Conservation (phyloP, 352 stramenopile genomes). For the Globisporangium spinosum region DNA sequence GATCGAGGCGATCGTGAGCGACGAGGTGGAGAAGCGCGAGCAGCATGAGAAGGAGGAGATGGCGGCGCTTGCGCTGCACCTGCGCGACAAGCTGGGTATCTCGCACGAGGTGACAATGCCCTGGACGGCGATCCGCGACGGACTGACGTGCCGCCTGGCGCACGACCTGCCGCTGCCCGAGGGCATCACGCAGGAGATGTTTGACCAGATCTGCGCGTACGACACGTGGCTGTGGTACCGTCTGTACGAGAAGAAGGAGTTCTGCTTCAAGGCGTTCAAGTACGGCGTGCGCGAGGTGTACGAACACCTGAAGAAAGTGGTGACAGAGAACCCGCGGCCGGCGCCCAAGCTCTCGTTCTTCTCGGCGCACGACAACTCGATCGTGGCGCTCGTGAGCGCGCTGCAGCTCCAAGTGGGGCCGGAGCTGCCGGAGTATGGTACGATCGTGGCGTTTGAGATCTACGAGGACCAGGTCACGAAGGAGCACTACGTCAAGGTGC, state of each 20-base stretch:
- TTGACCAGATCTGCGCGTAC: conserved; percentile 53
- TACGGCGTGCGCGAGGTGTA: conserved; percentile 61
- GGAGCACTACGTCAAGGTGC: conserved; percentile 51
- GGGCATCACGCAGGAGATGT: conserved; percentile 59
- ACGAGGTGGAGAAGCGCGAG: conserved; percentile 39
- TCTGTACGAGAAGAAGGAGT: conserved; percentile 58
- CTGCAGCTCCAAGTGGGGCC: conserved; percentile 60
- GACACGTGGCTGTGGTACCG: conserved; percentile 82
- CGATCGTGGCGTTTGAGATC: conserved; percentile 64
- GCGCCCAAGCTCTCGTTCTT: conserved; percentile 69
- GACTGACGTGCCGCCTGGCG: conserved; percentile 57
- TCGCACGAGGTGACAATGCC: conserved; percentile 43
- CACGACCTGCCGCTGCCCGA: conserved; percentile 63
- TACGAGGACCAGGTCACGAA: conserved; percentile 46
- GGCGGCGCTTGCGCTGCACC: conserved; percentile 30
- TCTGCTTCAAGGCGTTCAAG: conserved; percentile 61
- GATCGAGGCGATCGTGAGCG: conserved; percentile 56
- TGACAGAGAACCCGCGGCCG: conserved; percentile 24
- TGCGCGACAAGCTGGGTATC: conserved; percentile 46
- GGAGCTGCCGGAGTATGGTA: conserved; percentile 63
- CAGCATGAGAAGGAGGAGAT: conserved; percentile 30
- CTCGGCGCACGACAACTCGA: conserved; percentile 83
- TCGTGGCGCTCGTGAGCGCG: conserved; percentile 69
- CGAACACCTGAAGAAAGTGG: conserved; percentile 42
- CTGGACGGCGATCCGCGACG: conserved; percentile 72